A percentile compares a stretch with the other conserved stretches of the same genome.
phyloP scores from a whole-genome alignment of 2,329 filamentous ascomycete species.

The Colletotrichum sp. region DNA sequence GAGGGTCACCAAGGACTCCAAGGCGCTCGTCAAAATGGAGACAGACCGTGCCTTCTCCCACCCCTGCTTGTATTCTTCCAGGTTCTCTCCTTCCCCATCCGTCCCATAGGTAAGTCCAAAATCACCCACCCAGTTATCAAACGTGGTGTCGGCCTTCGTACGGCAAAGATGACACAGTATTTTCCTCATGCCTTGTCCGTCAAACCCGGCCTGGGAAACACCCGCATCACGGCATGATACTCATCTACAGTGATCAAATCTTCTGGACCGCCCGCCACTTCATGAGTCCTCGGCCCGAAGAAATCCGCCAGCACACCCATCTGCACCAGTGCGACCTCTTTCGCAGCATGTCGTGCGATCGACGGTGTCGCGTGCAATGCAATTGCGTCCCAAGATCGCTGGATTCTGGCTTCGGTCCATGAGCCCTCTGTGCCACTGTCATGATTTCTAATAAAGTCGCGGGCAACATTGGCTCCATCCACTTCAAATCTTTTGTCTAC shows the following conservation, averaged over 20 bases:
- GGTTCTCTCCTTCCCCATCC: neutral
- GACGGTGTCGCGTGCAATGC: neutral
- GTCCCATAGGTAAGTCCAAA: neutral
- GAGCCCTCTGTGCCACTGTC: fast-evolving
- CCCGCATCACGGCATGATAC: neutral
- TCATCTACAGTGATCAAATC: neutral
- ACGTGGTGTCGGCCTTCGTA: neutral
- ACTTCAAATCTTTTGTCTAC: neutral
- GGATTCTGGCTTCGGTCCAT: neutral
- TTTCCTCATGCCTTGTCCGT: neutral
- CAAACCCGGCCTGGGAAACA: neutral
- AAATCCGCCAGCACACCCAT: neutral
- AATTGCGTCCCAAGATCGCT: neutral
- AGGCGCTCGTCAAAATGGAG: neutral
- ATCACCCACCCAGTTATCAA: neutral
- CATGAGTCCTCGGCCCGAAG: neutral
- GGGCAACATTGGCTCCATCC: neutral
- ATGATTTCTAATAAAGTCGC: fast-evolving
- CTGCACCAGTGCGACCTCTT: neutral
- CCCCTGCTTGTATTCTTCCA: neutral
- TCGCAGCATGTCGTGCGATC: neutral
- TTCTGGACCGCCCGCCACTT: neutral
- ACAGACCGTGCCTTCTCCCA: neutral
- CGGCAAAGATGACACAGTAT: neutral
- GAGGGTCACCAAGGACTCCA: neutral